Percentiles rank a stretch among this genome's conserved stretches.
Evolutionary conservation across 2,329 filamentous ascomycete genomes (phyloP).

Genomic region (Cladosporium sphaerospermum): DNA sequence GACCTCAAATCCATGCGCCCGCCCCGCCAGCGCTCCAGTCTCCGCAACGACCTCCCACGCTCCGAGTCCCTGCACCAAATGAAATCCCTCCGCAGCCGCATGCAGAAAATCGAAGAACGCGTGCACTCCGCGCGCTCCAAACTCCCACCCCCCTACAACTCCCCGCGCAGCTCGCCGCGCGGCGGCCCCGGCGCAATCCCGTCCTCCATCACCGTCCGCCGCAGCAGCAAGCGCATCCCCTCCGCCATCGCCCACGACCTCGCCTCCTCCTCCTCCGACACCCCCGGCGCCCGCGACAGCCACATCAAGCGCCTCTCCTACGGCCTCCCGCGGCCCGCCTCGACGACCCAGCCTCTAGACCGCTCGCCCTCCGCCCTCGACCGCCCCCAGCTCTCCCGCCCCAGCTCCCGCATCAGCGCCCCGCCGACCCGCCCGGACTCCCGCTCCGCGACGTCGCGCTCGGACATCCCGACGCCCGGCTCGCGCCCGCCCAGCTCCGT

Average conservation of each 20-base stretch:
- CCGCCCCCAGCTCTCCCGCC: conserved; percentile 49
- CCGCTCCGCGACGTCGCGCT: conserved; percentile 68
- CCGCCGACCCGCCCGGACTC: conserved; percentile 25
- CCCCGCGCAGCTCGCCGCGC: conserved; percentile 74
- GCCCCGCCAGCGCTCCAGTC: conserved; percentile 35
- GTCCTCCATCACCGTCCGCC: conserved; percentile 55
- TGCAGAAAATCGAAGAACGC: conserved; percentile 90
- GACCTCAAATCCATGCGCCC: conserved; percentile 30
- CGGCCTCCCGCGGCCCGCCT: conserved; percentile 31
- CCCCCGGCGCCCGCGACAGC: conserved; percentile 22
- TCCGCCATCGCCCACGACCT: conserved; percentile 23
- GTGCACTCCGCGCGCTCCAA: conserved; percentile 90
- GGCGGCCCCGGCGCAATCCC: conserved; percentile 36
- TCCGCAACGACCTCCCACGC: conserved; percentile 41
- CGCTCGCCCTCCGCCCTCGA: conserved; percentile 21
- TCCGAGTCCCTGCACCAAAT: conserved; percentile 84
- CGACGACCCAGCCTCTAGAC: conserved; percentile 16
- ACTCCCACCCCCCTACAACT: conserved; percentile 75
- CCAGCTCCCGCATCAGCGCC: conserved; percentile 64
- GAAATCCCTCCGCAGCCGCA: conserved; percentile 86
- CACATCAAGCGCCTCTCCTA: conserved; percentile 46
- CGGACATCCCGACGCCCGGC: conserved; percentile 41
- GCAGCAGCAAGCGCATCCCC: conserved; percentile 57
- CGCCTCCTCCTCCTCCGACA: conserved; percentile 5
- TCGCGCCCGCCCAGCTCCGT: conserved; percentile 10